A percentile compares a stretch with the other conserved stretches of the same genome.
phyloP scores from a whole-genome alignment of 495 filamentous ascomycete species.

The Hypoxylon trugodes region DNA sequence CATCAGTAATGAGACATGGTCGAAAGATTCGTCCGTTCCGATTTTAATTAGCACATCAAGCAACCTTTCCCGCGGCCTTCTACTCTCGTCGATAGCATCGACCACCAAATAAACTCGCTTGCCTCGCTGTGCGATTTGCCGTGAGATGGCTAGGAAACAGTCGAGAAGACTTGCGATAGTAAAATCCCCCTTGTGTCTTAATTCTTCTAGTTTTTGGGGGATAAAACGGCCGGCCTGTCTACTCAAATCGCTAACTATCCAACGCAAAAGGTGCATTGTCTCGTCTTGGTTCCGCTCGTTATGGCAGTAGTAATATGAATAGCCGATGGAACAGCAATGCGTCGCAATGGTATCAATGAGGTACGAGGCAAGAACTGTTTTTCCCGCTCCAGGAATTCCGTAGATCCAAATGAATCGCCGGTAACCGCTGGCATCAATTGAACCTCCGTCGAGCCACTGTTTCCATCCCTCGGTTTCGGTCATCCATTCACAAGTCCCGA shows the following conservation, averaged over 20 bases:
- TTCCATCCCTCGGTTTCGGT: constrained; percentile 8
- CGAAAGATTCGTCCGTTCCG: constrained; percentile 42
- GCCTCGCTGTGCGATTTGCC: neutral
- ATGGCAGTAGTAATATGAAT: constrained; percentile 53
- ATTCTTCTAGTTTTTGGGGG: constrained; percentile 14
- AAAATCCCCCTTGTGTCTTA: constrained; percentile 3
- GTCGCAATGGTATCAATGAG: constrained; percentile 38
- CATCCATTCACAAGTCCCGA: constrained; percentile 41
- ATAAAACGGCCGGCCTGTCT: constrained; percentile 33
- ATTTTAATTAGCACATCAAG: constrained; percentile 31
- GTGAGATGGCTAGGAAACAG: constrained; percentile 19
- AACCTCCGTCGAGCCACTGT: constrained; percentile 26
- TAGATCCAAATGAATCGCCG: constrained; percentile 48
- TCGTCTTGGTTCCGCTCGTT: constrained; percentile 48
- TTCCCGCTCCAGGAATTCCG: constrained; percentile 55
- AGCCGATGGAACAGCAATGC: constrained; percentile 27
- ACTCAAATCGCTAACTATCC: constrained; percentile 45
- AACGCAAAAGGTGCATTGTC: constrained; percentile 39
- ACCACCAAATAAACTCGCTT: constrained; percentile 28
- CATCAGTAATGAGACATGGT: constrained; percentile 48
- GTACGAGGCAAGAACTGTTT: constrained; percentile 50
- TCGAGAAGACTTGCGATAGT: constrained; percentile 12
- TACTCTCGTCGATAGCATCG: constrained; percentile 37
- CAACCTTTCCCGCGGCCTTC: constrained; percentile 19
- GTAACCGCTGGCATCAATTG: neutral